Base-by-base conservation (phyloP, 352 stramenopile genomes). In the Globisporangium alternatum region DNA sequence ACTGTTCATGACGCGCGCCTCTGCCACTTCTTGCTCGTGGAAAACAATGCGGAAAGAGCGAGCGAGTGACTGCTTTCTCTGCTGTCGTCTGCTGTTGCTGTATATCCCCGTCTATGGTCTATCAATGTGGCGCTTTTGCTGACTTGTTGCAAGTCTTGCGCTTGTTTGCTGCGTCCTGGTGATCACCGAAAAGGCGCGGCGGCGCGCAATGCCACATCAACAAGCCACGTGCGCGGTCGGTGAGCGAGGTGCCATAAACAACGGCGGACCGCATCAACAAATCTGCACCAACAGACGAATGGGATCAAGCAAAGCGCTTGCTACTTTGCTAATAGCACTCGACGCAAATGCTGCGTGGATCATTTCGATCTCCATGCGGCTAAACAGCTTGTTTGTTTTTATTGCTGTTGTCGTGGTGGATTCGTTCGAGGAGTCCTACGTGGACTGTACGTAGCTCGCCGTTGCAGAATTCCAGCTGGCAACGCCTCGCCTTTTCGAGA, bases 151-250 rank as follows among this genome's bases (percentile, higher is more conserved):
- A 17, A 56, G 51, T 10, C 10, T 47, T 5, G 52, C 52, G 19
- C 30, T 28, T 60, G 33, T 60, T 45, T 60, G 33, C n/a, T 44
- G 31, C 19, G 8, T 12, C 19, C 3, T 25, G 31, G 49, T 39
- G 49, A 54, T 25, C 55, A 53, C 56, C 56, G 56, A 62, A 53
- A 62, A 62, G 56, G 56, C 56, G 37, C 25, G 37, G 25, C 55
- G 13, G 21, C n/a, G 17, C 21, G 25, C n/a, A 58, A 60, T 22
- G 37, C 22, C 39, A 48, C 39, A 21, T 53, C 37, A 61, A 49
- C 37, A 60, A 39, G 31, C 31, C 31, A 37, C 31, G 8, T 37
- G 31, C 31, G 31, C 31, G 3, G 31, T 37, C 12, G 6, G 45
- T 21, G 1, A 33, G 47, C 22, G 8, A 31, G 47, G 17, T 15